Evolutionary conservation across 1,284 basidiomycete species (phyloP).

Genomic region (Trichosporon ovoides): DNA sequence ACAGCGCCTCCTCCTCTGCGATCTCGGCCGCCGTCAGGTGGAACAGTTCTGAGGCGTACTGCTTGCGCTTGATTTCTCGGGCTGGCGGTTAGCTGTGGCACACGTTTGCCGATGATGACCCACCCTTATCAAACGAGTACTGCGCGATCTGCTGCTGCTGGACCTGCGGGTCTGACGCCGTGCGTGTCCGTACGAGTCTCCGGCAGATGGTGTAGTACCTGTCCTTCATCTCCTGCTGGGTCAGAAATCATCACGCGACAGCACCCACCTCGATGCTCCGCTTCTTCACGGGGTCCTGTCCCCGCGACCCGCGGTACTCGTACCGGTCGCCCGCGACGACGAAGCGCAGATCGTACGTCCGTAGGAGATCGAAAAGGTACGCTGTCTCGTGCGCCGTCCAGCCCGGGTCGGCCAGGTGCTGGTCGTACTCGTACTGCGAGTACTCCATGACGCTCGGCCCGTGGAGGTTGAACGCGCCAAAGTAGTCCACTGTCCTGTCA

Average conservation of each 20-base stretch:
- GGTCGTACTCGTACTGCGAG: constrained; percentile 84
- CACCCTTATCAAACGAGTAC: constrained; percentile 79
- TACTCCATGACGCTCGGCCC: constrained; percentile 67
- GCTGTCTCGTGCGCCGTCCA: constrained; percentile 96
- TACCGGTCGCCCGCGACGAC: constrained; percentile 88
- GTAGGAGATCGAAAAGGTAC: constrained; percentile 77
- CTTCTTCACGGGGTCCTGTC: constrained; percentile 33
- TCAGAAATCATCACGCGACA: constrained; percentile 2
- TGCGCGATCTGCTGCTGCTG: constrained; percentile 65
- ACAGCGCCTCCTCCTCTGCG: constrained; percentile 91
- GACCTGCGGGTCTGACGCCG: constrained; percentile 66
- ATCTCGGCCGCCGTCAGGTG: constrained; percentile 81
- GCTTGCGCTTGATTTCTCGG: constrained; percentile 82
- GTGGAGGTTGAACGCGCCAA: constrained; percentile 38
- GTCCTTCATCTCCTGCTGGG: constrained; percentile 78
- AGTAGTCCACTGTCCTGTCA: constrained; percentile 45
- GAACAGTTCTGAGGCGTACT: constrained; percentile 79
- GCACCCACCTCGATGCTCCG: constrained; percentile 64
- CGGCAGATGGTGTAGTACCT: constrained; percentile 91
- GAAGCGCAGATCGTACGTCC: constrained; percentile 83
- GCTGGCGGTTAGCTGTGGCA: constrained; percentile 57
- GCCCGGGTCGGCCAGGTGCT: constrained; percentile 67
- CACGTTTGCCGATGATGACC: constrained; percentile 13
- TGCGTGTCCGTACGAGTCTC: constrained; percentile 74
- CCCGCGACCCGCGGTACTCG: constrained; percentile 52